Evolutionary conservation across 768 basidiomycete species (phyloP), one percentile per base, ranked within the genome.

Genomic region (Lactifluus volemus): DNA sequence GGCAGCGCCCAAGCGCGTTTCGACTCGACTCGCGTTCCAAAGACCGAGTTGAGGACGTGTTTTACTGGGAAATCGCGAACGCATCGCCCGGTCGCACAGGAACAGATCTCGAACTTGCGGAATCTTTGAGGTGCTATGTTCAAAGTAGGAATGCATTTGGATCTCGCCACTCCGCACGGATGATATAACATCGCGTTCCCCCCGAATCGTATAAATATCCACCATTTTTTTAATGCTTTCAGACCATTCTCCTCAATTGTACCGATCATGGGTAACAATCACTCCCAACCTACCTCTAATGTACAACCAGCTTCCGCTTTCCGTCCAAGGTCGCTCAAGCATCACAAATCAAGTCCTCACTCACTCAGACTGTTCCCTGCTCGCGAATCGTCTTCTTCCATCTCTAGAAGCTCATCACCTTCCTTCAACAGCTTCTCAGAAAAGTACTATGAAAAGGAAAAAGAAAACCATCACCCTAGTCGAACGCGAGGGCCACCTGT

Each of bases 341-440:
- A 58, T 42, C 57, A 59, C 57, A 65, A 65, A n/a, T 65, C 64
- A 6, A 38, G 58, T 15, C 62, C 64, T 12, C 60, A 55, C 30
- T 63, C 42, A 14, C 54, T 63, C 48, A 41, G 54, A 6, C 56
- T 25, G 32, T 57, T 45, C n/a, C 53, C 53, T 36, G 38, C 55
- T 14, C 61, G 42, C 15, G 55, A 53, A 12, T 49, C 25, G 1
- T 25, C 61, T 5, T 45, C 56, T 58, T 41, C 61, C 5, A 49
- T 49, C 9, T 58, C 61, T 4, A 49, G 52, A 44, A 54, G 56
- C 38, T 17, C 61, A 11, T 63, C 57, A 8, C 48, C 61, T 11
- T 63, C 61, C 5, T 51, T 58, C 10, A 63, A 63, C 61, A 63
- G 61, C 56, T 53, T 63, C 45, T 63, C 61, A 44, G 61, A 63